Base-by-base conservation (phyloP, 768 basidiomycete species). In the Lentinula edodes region DNA sequence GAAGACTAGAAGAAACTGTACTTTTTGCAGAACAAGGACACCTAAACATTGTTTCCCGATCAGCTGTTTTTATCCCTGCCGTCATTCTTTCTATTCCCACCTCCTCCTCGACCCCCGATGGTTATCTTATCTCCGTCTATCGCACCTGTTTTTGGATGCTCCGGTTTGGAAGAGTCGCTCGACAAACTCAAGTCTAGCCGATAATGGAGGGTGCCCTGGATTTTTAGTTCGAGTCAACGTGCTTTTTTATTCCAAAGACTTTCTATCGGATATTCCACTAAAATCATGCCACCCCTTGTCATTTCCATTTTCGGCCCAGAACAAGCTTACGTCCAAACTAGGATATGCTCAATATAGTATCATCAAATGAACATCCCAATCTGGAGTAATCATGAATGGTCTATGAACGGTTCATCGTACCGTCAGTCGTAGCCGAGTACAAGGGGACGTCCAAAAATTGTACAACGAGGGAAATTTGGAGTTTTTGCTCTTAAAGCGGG, bases 361-460 rank as follows among this genome's bases (percentile, higher is more conserved):
- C n/a, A 32, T 69, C 68, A 74, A 73, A 56, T 66, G 66, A 55
- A 58, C 56, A 52, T 62, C 73, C 69, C 63, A 68, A 72, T 67
- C 8, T 54, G 63, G 69, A 65, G 56, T 43, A 55, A 41, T 45
- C 39, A 54, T 51, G 58, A 38, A 57, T 42, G 50, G 52, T 58
- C 48, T 48, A 43, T 50, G 46, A 52, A 45, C 46, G 46, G 46
- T 34, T 20, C 59, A 46, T 60, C 59, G 39, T 39, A 35, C 53
- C 55, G 38, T 56, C 41, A 28, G 38, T 64, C 62, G 10, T 69
- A 63, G 66, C 66, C 67, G 58, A 66, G 69, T 52, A 78, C 73
- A 79, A 81, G 73, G 82, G 79, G 69, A 81, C 70, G 56, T 55
- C 77, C 73, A 64, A 77, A 76, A 78, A 71, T 62, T 67, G 69